Evolutionary conservation across 2,329 filamentous ascomycete species (phyloP), one percentile per base, ranked within the genome.

Genomic region (Fusarium caatingaense): DNA sequence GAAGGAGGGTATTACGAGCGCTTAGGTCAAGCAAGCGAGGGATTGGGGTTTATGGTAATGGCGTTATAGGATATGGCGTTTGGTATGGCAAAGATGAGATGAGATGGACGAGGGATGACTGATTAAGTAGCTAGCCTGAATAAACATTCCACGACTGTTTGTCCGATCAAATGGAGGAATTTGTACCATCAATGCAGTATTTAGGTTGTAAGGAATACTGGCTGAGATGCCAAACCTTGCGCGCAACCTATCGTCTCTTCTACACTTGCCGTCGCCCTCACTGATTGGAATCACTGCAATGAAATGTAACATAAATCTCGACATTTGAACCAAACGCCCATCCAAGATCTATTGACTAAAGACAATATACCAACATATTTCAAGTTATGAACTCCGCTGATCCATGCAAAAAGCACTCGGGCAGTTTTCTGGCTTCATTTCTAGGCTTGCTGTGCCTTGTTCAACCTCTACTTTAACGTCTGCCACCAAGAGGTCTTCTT

Each of bases 1-100:
- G 76, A 88, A 85, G 71, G 88, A 93, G 71, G 87, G 84, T 10
- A 76, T 51, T 2, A 60, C 72, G 18, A 57, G 68, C 5, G 68
- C 71, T 13, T 65, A 58, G 4, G 6, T 30, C 28, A 30, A 30
- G 28, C 6, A 30, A 30, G 28, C 28, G 28, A 30, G 28, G 28
- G 32, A 21, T n/a, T 18, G 28, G 13, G 12, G 32, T 21, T 37
- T 21, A 11, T 40, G 21, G 30, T 28, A 41, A 30, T 44, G 67
- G 67, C 67, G 68, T 71, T 71, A 41, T 58, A 32, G 68, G 68
- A 66, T 50, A 58, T 62, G 71, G 71, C 71, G 71, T 73, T 73
- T 56, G 28, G 63, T 28, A 30, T 34, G 47, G 48, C 28, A 51
- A 51, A 51, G 48, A 51, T 16, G 37, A 48, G 54, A 46, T 34